Evolutionary conservation across 768 basidiomycete species (phyloP), one percentile per base, ranked within the genome.

Genomic region (Amanita exitialis): DNA sequence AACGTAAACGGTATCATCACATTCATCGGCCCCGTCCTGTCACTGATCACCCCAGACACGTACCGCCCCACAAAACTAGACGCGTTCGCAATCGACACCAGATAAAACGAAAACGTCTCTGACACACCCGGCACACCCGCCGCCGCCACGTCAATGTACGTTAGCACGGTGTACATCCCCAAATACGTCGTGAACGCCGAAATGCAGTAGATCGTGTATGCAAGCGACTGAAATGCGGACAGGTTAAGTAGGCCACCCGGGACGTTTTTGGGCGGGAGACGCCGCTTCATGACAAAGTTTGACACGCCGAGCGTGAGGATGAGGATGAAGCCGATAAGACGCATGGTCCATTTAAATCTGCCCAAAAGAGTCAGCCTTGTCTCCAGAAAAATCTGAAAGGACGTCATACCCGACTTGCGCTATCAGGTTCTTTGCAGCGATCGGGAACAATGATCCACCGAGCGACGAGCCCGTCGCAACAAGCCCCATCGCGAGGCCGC

Each of bases 341-440:
- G 73, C 73, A 85, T 78, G 0, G 86, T 85, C 87, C 86, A 90
- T 54, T 70, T 68, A 62, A 89, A 90, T n/a, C 86, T 88, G 45
- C n/a, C 25, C 21, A 34, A 9, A 6, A 16, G 12, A 5, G 20
- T 34, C 12, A 49, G 34, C 30, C 18, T 6, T 8, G 9, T 32
- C n/a, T 2, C 3, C 8, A 28, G 6, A 47, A 10, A 12, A 10
- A 7, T n/a, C n/a, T n/a, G 2, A n/a, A 7, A 36, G 34, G 13
- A 12, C 9, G 3, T 45, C 62, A 23, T 57, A 76, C 74, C 68
- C 76, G 46, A 72, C 71, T 18, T 27, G 56, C 6, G 69, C 74
- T 39, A 86, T 69, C 18, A 87, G 66, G 35, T 73, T 76, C 39
- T 74, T 77, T 2, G 77, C 73, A 7, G 72, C 63, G 37, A 86